These are phyloP conservation scores for Boletus eberwhitei DNA, from an alignment of 768 basidiomycete species.

Conservation along the genomic window DNA sequence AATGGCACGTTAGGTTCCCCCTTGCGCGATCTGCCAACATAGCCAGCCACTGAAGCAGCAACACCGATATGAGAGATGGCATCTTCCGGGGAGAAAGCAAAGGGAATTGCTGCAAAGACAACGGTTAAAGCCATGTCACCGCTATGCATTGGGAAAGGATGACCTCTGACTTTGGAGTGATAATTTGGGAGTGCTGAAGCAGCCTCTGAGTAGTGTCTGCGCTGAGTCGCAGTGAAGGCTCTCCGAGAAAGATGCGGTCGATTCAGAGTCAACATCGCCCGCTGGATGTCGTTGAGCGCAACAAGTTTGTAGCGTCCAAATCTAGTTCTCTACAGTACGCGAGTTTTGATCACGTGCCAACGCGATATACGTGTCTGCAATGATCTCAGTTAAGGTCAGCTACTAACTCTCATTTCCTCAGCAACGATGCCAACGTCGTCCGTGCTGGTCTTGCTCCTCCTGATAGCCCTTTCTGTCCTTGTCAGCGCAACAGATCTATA, in stretches of 20 bases:
- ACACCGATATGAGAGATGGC: conserved; percentile 41
- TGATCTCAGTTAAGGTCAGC: not conserved
- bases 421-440: conserved; percentile 25
- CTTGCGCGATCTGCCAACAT: conserved; percentile 16
- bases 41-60: conserved; percentile 31
- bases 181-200: conserved; percentile 18
- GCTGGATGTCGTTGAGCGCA: not conserved
- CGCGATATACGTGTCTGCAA: conserved; percentile 29
- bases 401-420: not conserved
- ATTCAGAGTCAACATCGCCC: conserved; percentile 18
- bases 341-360: conserved; percentile 24
- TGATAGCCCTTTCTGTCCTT: conserved; percentile 29
- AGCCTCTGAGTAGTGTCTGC: conserved; percentile 21
- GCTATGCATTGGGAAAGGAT: conserved; percentile 1
- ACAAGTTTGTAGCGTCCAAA: not conserved
- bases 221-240: not conserved
- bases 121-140: conserved; percentile 6
- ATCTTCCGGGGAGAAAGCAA: conserved; percentile 43
- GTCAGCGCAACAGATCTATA: conserved; percentile 70
- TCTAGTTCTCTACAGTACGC: no score
- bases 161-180: conserved; percentile 41
- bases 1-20: conserved; percentile 16
- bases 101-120: conserved; percentile 45
- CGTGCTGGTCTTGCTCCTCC: conserved; percentile 28
- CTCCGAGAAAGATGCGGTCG: conserved; percentile 8